These are phyloP conservation scores for Penicillium paradoxum DNA, from an alignment of 495 filamentous ascomycete genomes.

Conservation along the genomic window DNA sequence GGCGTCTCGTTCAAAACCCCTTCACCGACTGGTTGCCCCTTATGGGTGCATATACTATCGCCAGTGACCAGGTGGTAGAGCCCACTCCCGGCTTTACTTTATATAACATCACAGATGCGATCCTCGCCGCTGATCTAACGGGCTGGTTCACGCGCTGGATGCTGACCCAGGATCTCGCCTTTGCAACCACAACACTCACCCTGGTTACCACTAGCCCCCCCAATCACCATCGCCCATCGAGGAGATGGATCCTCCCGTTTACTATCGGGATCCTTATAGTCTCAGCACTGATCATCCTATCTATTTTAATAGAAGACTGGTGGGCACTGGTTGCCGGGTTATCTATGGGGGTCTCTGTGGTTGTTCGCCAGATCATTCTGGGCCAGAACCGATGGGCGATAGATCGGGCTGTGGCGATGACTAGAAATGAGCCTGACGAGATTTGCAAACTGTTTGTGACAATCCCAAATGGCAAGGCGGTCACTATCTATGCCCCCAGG, in stretches of 20 bases:
- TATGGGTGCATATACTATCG: conserved; percentile 10
- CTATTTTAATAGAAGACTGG: conserved; percentile 11
- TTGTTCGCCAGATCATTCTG: not conserved
- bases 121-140: conserved; percentile 12
- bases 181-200: too few relatives aligned
- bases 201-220: not conserved
- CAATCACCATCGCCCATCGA: conserved; percentile 4
- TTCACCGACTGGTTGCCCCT: conserved; percentile 14
- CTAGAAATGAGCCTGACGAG: too few relatives aligned
- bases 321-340: conserved; percentile 15
- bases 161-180: conserved; percentile 3
- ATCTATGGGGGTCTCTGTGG: conserved; percentile 11
- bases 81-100: conserved; percentile 8
- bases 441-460: too few relatives aligned
- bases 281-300: conserved; percentile 6
- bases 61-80: conserved; percentile 8
- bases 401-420: too few relatives aligned
- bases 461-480: too few relatives aligned
- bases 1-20: conserved; percentile 6
- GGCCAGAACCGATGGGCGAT: too few relatives aligned
- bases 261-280: not conserved
- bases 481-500: too few relatives aligned
- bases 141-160: conserved; percentile 19
- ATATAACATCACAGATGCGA: conserved; percentile 12
- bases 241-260: not conserved